Evolutionary conservation across 257 asterid genomes (phyloP).

Genomic region (Solanum peruvianum): DNA sequence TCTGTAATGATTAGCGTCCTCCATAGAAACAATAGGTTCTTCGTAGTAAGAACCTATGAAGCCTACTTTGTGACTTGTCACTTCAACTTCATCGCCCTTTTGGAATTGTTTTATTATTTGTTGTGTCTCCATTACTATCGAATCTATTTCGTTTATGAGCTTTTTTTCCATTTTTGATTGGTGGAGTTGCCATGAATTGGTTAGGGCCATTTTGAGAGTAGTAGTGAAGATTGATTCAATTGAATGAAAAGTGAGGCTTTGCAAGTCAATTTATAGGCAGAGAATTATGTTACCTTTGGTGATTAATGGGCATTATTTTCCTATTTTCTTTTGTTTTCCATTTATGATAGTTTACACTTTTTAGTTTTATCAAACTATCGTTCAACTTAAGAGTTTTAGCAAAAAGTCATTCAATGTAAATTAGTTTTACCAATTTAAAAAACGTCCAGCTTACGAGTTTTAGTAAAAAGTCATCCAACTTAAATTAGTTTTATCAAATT

Average conservation of each 20-base stretch:
- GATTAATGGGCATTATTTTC: no score
- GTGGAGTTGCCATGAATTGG: not conserved
- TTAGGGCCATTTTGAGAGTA: not conserved
- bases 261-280: not conserved
- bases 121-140: not conserved
- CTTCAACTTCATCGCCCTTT: not conserved
- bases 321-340: no score
- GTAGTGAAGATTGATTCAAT: not conserved
- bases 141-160: not conserved
- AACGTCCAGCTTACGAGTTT: no score
- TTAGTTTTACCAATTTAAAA: no score
- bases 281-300: no score
- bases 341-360: no score
- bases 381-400: no score
- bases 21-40: not conserved
- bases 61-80: not conserved
- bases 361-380: no score
- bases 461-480: no score
- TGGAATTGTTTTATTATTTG: not conserved
- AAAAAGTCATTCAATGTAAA: no score
- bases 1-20: not conserved
- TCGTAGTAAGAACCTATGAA: constrained; percentile 1
- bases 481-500: no score
- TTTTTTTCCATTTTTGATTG: not conserved
- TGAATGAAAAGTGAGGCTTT: not conserved